Evolutionary conservation across 495 filamentous ascomycete species (phyloP), one percentile per base, ranked within the genome.

Genomic region (Aspergillus funiculosus): DNA sequence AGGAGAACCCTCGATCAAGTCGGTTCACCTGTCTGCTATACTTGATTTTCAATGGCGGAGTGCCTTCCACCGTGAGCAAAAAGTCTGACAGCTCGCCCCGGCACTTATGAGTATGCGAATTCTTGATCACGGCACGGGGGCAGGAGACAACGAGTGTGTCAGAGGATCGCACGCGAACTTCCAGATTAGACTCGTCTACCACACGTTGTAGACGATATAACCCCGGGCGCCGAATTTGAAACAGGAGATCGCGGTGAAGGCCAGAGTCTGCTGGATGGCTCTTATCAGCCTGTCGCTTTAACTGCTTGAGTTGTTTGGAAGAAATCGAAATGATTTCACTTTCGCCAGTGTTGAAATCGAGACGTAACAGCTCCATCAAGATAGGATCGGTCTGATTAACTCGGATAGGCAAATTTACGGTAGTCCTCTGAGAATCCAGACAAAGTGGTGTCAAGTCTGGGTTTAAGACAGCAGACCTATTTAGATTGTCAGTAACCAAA

Each of bases 371-470:
- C 60, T 98, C 89, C 40, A 98, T 86, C 27, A 85, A 68, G 52
- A 89, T 79, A 0, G 92, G 92, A 27, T 81, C 78, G 1, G 94
- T 95, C 51, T 94, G 87, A 60, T 98, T 97, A 68, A 96, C 85
- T 46, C 76, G 85, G 24, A 98, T 85, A 3, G 90, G 92, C n/a
- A 98, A 69, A 39, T 74, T 63, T 28, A 82, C 76, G 2, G 74
- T 64, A 21, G 73, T 73, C 39, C 71, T 74, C 10, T 77, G 67
- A 17, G 71, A 67, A 29, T 85, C 85, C 29, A 97, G 62, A 62
- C 92, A 98, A 58, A 89, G 89, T 10, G 87, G 74, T 26, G 71
- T 60, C 20, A 75, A 69, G 25, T 89, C 76, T 10, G 91, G 88
- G 60, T 97, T 97, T 37, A 98, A 70, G 35, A 85, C 72, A 9